phyloP scores from a whole-genome alignment of 1,284 basidiomycete species.

The Rhizoctonia solani region DNA sequence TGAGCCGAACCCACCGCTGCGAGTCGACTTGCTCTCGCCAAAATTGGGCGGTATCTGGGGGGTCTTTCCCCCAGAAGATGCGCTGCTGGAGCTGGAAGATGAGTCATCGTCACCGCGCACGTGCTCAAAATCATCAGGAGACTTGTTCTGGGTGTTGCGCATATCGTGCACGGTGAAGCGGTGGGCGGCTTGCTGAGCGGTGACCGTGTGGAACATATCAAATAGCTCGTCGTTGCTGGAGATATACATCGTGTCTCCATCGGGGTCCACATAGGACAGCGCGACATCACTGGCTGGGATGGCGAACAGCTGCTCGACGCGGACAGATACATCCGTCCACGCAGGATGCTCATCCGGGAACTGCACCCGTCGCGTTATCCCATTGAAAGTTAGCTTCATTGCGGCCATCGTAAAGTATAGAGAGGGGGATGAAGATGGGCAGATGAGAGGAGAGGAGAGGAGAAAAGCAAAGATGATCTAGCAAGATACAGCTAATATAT shows the following conservation, averaged over 20 bases:
- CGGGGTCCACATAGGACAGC: conserved; percentile 35
- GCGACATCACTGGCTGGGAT: conserved; percentile 26
- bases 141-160: background rate
- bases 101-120: conserved; percentile 1
- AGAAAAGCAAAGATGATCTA: conserved; percentile 9
- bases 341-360: conserved; percentile 28
- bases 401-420: conserved; percentile 16
- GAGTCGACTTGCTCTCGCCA: conserved; percentile 5
- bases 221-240: conserved; percentile 28
- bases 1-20: background rate
- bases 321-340: conserved; percentile 32
- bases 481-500: too few species aligned
- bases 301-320: conserved; percentile 32
- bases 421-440: background rate
- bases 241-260: conserved; percentile 30
- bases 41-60: background rate
- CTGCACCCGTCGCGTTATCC: conserved; percentile 16
- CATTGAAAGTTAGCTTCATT: conserved; percentile 15
- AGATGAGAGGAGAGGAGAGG: background rate
- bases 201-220: conserved; percentile 26
- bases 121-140: conserved; percentile 8
- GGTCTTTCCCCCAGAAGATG: background rate
- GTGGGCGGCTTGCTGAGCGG: background rate
- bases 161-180: conserved; percentile 20
- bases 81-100: background rate